A percentile compares a stretch with the other conserved stretches of the same genome.
Conservation (phyloP, 2,329 filamentous ascomycete genomes). For the Cytospora mali region DNA sequence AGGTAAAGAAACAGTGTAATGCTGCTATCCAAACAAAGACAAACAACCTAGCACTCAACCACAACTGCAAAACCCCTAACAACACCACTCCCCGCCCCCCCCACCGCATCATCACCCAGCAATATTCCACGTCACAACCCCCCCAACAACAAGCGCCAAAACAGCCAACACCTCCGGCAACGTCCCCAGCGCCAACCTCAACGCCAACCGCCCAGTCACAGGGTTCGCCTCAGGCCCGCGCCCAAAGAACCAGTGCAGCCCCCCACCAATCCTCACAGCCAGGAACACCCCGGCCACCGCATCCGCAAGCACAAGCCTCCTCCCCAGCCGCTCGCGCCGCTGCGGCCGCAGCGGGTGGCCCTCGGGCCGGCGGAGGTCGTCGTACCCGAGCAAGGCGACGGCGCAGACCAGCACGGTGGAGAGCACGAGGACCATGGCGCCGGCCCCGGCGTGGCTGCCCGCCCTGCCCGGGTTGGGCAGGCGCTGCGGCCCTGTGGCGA, state of each 20-base stretch:
- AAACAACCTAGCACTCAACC: too few species aligned
- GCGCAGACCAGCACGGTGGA: conserved; percentile 29
- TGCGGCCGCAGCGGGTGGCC: too few species aligned
- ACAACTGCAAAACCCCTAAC: background rate
- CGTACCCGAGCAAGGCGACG: conserved; percentile 23
- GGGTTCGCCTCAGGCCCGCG: conserved; percentile 31
- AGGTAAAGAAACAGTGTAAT: too few species aligned
- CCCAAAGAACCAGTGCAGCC: conserved; percentile 33
- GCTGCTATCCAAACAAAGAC: too few species aligned
- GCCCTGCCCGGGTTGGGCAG: conserved; percentile 18
- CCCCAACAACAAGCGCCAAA: conserved; percentile 8
- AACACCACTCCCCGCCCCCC: background rate
- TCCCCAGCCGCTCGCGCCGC: conserved; percentile 8
- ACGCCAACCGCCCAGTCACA: conserved; percentile 30
- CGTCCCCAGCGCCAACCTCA: conserved; percentile 31
- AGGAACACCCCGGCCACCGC: conserved; percentile 31
- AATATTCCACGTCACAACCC: conserved; percentile 8
- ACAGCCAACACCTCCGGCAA: conserved; percentile 32
- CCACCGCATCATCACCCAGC: background rate
- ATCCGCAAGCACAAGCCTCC: conserved; percentile 30
- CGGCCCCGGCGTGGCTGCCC: conserved; percentile 30
- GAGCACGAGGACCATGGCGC: conserved; percentile 33
- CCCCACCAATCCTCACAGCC: conserved; percentile 32
- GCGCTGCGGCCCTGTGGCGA: conserved; percentile 6
- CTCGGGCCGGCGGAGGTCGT: background rate